These are phyloP conservation scores for Ogataea saltuana DNA, from an alignment of 805 yeast species.

Conservation along the genomic window DNA sequence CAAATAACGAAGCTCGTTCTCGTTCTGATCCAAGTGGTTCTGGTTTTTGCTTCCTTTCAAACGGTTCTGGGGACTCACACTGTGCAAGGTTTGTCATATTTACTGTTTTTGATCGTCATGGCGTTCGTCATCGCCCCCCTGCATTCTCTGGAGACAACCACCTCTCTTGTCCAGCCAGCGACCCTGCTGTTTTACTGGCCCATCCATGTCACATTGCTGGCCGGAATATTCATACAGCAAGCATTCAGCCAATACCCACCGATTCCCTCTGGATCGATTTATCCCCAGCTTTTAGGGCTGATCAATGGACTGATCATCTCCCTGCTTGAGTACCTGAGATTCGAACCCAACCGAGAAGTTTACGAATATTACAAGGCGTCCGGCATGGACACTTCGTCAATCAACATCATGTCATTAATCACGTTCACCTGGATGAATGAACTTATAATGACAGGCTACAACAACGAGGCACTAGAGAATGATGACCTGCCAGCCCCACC, in stretches of 20 bases:
- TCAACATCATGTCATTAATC: slow-evolving; percentile 72
- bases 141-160: slow-evolving; percentile 45
- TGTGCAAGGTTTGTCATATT: slow-evolving; percentile 17
- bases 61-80: slow-evolving; percentile 2
- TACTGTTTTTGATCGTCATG: slow-evolving; percentile 15
- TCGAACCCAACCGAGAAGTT: slow-evolving; percentile 42
- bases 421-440: slow-evolving; percentile 92
- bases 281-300: slow-evolving; percentile 26
- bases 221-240: slow-evolving; percentile 27
- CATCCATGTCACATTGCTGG: slow-evolving; percentile 18
- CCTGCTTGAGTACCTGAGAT: slow-evolving; percentile 39
- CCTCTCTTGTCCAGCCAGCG: slow-evolving; percentile 40
- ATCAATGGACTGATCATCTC: slow-evolving; percentile 37
- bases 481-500: slow-evolving; percentile 47
- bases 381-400: slow-evolving; percentile 28
- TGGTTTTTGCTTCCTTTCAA: slow-evolving; percentile 12
- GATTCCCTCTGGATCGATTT: slow-evolving; percentile 8
- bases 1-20: slow-evolving; percentile 18
- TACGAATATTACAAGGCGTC: slow-evolving; percentile 35
- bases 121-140: slow-evolving; percentile 40
- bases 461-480: slow-evolving; percentile 36
- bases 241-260: slow-evolving; percentile 31
- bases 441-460: slow-evolving; percentile 70
- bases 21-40: slow-evolving; percentile 12
- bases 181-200: slow-evolving; percentile 46